Percentiles rank a stretch among this genome's conserved stretches.
These are phyloP conservation scores for Mangifera indica DNA, from an alignment of 345 rosid species.

Conservation along the genomic window DNA sequence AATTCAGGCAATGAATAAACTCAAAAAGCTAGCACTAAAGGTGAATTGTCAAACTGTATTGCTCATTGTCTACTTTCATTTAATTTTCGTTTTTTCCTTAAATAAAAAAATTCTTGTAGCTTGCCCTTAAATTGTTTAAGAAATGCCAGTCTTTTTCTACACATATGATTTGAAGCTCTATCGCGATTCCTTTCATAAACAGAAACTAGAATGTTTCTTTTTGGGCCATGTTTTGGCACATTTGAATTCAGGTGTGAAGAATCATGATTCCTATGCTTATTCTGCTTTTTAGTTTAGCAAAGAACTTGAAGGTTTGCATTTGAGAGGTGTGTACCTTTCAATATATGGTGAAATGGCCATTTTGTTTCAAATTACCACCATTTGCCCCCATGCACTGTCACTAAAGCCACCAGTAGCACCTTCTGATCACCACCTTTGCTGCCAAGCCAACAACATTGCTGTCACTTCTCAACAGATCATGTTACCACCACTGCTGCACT, in stretches of 20 bases:
- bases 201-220: neutral
- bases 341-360: neutral
- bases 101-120: too few relatives aligned
- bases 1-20: constrained; percentile 83
- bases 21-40: constrained; percentile 83
- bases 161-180: neutral
- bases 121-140: neutral
- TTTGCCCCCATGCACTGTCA: neutral
- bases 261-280: constrained; percentile 1
- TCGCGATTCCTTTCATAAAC: neutral
- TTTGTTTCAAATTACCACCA: neutral
- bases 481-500: too few relatives aligned
- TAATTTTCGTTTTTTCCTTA: too few relatives aligned
- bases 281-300: neutral
- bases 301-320: neutral
- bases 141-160: neutral
- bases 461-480: neutral
- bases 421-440: neutral
- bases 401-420: neutral
- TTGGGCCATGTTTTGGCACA: neutral
- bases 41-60: constrained; percentile 31
- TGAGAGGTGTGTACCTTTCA: neutral
- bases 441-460: neutral
- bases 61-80: neutral
- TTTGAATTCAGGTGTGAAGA: neutral